These are phyloP conservation scores for Mycena olivaceomarginata DNA, from an alignment of 768 basidiomycete genomes.

Conservation along the genomic window DNA sequence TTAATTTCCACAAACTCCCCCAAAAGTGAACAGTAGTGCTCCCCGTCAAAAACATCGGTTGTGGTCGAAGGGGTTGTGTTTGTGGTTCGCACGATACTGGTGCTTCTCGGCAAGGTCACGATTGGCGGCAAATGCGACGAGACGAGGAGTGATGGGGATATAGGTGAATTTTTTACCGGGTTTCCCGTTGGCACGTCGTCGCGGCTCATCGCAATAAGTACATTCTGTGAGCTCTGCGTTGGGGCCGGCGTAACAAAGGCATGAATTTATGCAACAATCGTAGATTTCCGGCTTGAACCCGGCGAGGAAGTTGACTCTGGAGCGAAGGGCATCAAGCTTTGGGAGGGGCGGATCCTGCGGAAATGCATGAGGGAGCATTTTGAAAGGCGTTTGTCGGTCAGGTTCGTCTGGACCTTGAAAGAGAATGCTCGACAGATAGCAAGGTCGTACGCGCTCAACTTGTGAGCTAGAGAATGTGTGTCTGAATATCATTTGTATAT, in stretches of 20 bases:
- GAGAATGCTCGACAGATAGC: constrained; percentile 48
- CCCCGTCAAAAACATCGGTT: no score
- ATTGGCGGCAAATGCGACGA: no score
- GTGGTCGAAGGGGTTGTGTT: no score
- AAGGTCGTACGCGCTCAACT: constrained; percentile 43
- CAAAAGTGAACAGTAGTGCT: no score
- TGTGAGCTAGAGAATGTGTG: no score
- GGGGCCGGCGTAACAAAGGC: constrained; percentile 48
- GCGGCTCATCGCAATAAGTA: constrained; percentile 52
- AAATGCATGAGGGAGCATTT: constrained; percentile 40
- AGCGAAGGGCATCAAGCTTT: constrained; percentile 11
- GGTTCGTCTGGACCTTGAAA: constrained; percentile 44
- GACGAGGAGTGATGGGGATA: no score
- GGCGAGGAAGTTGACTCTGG: constrained; percentile 50
- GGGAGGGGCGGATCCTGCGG: constrained; percentile 42
- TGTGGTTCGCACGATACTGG: no score
- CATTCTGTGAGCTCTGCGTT: constrained; percentile 49
- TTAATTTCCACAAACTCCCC: no score
- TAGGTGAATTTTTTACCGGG: constrained; percentile 39
- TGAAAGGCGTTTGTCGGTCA: constrained; percentile 41
- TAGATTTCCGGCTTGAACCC: constrained; percentile 51
- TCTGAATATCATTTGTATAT: no score
- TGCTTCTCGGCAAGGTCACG: no score
- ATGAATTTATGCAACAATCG: constrained; percentile 46
- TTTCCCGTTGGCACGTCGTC: constrained; percentile 31